Conservation (phyloP, 2,329 filamentous ascomycete genomes). For the Xylaria hypoxylon region DNA sequence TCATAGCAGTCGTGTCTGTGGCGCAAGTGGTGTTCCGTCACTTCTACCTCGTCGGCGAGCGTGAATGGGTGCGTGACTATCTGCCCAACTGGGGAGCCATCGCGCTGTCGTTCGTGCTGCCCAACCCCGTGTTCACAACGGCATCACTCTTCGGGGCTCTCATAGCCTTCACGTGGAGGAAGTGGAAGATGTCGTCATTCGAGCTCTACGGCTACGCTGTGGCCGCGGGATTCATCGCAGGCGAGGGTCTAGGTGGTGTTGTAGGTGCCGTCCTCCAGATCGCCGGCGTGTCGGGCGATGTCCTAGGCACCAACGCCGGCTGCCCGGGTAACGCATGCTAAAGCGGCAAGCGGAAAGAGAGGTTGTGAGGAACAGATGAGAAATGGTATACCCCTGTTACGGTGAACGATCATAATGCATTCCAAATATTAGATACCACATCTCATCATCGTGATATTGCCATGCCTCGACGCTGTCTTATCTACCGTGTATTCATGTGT, state of each 20-base stretch:
- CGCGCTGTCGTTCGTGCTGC: conserved; percentile 68
- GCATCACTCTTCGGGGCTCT: conserved; percentile 69
- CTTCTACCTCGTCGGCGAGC: conserved; percentile 64
- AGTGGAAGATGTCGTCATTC: conserved; percentile 63
- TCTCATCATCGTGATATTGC: conserved; percentile 18
- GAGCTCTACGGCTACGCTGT: conserved; percentile 70
- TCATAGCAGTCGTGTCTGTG: conserved; percentile 64
- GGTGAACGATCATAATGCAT: conserved; percentile 31
- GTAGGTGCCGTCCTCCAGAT: conserved; percentile 60
- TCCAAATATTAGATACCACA: conserved; percentile 30
- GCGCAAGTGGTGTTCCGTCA: conserved; percentile 65
- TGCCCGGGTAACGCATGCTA: conserved; percentile 51
- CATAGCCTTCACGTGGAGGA: conserved; percentile 65
- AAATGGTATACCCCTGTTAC: conserved; percentile 33
- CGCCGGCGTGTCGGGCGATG: conserved; percentile 50
- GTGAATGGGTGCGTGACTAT: conserved; percentile 66
- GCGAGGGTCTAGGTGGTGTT: conserved; percentile 73
- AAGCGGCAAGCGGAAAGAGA: background rate
- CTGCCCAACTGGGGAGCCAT: conserved; percentile 73
- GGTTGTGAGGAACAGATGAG: conserved; percentile 5
- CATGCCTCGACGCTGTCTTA: background rate
- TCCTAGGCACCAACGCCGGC: conserved; percentile 50
- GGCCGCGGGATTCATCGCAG: conserved; percentile 70
- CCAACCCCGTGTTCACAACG: conserved; percentile 66
- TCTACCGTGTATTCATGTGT: background rate